Evolutionary conservation across 2,329 filamentous ascomycete species (phyloP).

Genomic region (Rutstroemia sp.): DNA sequence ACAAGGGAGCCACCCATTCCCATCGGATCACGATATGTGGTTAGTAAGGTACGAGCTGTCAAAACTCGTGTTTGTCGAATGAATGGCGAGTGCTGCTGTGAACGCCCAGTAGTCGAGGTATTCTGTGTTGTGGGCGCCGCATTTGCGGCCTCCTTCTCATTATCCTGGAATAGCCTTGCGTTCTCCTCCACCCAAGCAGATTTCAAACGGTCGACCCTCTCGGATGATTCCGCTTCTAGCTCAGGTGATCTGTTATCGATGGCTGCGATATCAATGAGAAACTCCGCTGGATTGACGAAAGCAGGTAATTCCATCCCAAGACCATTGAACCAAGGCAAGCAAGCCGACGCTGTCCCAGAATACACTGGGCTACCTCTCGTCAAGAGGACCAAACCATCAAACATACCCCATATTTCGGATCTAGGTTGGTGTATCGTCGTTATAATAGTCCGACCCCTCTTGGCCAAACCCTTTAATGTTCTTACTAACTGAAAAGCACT

Average conservation of each 20-base stretch:
- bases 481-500: slow-evolving; percentile 67
- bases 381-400: slow-evolving; percentile 64
- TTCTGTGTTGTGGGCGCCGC: neutral
- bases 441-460: slow-evolving; percentile 62
- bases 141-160: slow-evolving; percentile 7
- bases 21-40: slow-evolving; percentile 70
- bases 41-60: slow-evolving; percentile 60
- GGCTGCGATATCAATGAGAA: slow-evolving; percentile 66
- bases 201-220: slow-evolving; percentile 55
- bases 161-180: slow-evolving; percentile 15
- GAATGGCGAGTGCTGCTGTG: slow-evolving; percentile 43
- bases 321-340: slow-evolving; percentile 55
- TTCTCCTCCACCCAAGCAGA: slow-evolving; percentile 46
- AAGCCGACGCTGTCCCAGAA: slow-evolving; percentile 50
- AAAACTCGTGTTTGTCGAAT: slow-evolving; percentile 57
- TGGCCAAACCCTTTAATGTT: slow-evolving; percentile 60
- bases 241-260: slow-evolving; percentile 64
- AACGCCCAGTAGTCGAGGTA: slow-evolving; percentile 19
- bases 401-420: slow-evolving; percentile 72
- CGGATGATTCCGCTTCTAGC: slow-evolving; percentile 51
- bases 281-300: slow-evolving; percentile 74
- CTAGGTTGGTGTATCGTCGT: slow-evolving; percentile 72
- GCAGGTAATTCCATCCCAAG: slow-evolving; percentile 55
- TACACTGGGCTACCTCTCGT: slow-evolving; percentile 62
- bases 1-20: slow-evolving; percentile 64